phyloP scores from a whole-genome alignment of 2,329 filamentous ascomycete genomes.

The Colletotrichum euphorbiae region DNA sequence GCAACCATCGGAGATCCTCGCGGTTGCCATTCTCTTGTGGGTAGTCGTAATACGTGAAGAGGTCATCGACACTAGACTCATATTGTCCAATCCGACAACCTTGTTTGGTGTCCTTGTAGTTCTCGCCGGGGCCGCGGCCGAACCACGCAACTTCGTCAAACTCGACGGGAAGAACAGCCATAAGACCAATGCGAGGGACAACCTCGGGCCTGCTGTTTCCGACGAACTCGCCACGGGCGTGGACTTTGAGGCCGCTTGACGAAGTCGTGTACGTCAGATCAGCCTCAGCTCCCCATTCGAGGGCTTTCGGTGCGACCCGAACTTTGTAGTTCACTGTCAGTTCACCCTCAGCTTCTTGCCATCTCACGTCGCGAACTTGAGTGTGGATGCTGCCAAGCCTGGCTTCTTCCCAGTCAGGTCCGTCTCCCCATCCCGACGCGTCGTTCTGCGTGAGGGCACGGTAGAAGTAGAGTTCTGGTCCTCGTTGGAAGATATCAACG shows the following conservation, averaged over 20 bases:
- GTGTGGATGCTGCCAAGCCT: slow-evolving; percentile 26
- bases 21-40: slow-evolving; percentile 67
- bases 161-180: slow-evolving; percentile 49
- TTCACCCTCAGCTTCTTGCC: slow-evolving; percentile 40
- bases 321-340: slow-evolving; percentile 50
- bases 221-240: slow-evolving; percentile 51
- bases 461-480: slow-evolving; percentile 40
- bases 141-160: slow-evolving; percentile 56
- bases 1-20: slow-evolving; percentile 60
- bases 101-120: slow-evolving; percentile 63
- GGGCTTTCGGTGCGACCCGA: slow-evolving; percentile 58
- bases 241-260: slow-evolving; percentile 50
- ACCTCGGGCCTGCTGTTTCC: slow-evolving; percentile 53
- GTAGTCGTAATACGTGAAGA: slow-evolving; percentile 62
- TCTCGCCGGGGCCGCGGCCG: slow-evolving; percentile 63
- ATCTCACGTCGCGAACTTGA: slow-evolving; percentile 35
- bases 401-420: slow-evolving; percentile 27
- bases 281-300: slow-evolving; percentile 56
- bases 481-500: slow-evolving; percentile 35
- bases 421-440: slow-evolving; percentile 27
- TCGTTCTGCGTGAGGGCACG: slow-evolving; percentile 41
- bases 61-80: slow-evolving; percentile 49
- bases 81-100: slow-evolving; percentile 57
- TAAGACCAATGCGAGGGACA: slow-evolving; percentile 62
- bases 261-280: slow-evolving; percentile 55